phyloP scores from a whole-genome alignment of 306 rosid species.

The Citrullus mucosospermus region DNA sequence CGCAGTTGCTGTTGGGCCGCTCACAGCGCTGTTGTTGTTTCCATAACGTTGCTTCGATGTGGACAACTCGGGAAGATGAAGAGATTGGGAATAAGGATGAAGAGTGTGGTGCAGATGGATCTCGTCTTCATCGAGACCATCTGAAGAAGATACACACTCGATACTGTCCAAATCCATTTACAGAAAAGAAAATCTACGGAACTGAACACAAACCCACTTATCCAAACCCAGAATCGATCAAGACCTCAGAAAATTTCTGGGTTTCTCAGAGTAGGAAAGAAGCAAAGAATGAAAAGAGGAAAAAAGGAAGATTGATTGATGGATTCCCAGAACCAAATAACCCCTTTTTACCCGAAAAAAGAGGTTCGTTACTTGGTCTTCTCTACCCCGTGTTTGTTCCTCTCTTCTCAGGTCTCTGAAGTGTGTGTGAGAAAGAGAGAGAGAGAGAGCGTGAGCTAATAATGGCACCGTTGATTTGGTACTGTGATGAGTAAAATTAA shows the following conservation, averaged over 20 bases:
- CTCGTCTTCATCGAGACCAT: conserved; percentile 79
- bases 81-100: conserved; percentile 36
- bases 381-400: not conserved
- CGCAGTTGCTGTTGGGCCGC: conserved; percentile 37
- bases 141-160: conserved; percentile 77
- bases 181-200: not conserved
- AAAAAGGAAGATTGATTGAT: not conserved
- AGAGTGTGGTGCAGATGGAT: conserved; percentile 44
- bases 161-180: conserved; percentile 70
- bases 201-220: conserved; percentile 6
- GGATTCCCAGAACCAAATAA: not conserved
- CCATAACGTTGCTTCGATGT: conserved; percentile 56
- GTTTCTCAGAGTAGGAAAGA: conserved; percentile 2
- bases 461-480: not conserved
- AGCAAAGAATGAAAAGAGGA: conserved; percentile 18
- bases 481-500: not conserved
- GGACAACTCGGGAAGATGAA: conserved; percentile 54
- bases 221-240: not conserved
- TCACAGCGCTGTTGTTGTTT: conserved; percentile 16
- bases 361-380: not conserved
- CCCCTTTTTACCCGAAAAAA: not conserved
- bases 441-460: not conserved
- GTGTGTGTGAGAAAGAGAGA: not conserved
- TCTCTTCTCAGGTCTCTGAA: not conserved
- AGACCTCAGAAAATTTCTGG: not conserved